Conservation (phyloP, 2,329 filamentous ascomycete genomes). For the Byssothecium circinans region DNA sequence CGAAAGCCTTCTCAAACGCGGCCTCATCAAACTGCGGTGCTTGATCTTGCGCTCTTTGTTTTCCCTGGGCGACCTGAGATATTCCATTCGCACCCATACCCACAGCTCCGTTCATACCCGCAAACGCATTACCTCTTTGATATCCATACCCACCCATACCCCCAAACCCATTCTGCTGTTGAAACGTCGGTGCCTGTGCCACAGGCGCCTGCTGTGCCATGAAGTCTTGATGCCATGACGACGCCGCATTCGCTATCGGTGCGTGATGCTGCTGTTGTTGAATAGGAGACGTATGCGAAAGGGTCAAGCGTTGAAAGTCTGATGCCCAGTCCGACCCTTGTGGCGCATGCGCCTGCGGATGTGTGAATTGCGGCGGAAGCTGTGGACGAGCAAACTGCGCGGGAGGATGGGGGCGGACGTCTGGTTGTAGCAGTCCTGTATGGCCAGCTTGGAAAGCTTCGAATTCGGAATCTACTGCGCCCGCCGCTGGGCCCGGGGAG, state of each 20-base stretch:
- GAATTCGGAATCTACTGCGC: slow-evolving; percentile 66
- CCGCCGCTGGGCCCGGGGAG: slow-evolving; percentile 53
- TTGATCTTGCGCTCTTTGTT: slow-evolving; percentile 39
- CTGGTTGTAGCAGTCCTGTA: slow-evolving; percentile 40
- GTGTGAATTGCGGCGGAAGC: slow-evolving; percentile 37
- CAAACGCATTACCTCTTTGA: slow-evolving; percentile 22
- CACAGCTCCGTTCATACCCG: slow-evolving; percentile 16
- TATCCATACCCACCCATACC: slow-evolving; percentile 35
- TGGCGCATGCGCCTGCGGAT: slow-evolving; percentile 39
- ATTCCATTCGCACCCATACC: slow-evolving; percentile 6
- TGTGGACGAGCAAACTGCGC: slow-evolving; percentile 2
- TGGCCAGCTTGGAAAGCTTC: slow-evolving; percentile 66
- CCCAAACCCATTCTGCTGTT: slow-evolving; percentile 30
- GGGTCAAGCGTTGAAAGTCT: slow-evolving; percentile 53
- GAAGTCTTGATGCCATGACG: slow-evolving; percentile 66
- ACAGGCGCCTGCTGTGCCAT: slow-evolving; percentile 44
- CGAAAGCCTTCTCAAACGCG: slow-evolving; percentile 59
- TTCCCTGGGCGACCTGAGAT: slow-evolving; percentile 34
- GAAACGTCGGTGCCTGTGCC: slow-evolving; percentile 30
- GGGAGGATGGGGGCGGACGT: slow-evolving; percentile 33
- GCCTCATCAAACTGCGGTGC: slow-evolving; percentile 55
- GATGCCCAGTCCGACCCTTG: slow-evolving; percentile 50
- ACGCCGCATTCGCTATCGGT: slow-evolving; percentile 27
- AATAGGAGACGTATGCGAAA: slow-evolving; percentile 48
- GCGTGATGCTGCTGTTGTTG: slow-evolving; percentile 49